Evolutionary conservation across 2,329 filamentous ascomycete genomes (phyloP), one percentile per base, ranked within the genome.

Genomic region (Helotiales sp.): DNA sequence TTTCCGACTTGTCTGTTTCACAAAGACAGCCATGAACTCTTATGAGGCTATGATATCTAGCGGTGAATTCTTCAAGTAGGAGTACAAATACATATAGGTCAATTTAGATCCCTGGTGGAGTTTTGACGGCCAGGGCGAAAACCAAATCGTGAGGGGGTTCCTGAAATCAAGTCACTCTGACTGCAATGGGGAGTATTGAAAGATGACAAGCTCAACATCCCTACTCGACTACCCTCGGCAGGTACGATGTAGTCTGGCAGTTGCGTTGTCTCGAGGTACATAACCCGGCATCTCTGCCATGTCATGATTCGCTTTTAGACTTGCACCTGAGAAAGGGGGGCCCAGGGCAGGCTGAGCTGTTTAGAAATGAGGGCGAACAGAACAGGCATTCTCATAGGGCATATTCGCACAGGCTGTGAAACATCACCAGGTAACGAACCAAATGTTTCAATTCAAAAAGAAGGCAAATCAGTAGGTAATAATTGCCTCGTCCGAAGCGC

Each of bases 381-480:
- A 32, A 40, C 40, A 10, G 54, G 32, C 30, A 37, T 2, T 37
- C 40, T 26, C 32, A 17, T 13, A 37, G 34, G 47, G 54, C 54
- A 57, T 20, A 57, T 34, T 57, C 28, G 22, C 52, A 55, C 52
- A 55, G 52, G 28, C 30, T 37, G 20, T 57, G 30, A 37, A 52
- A 52, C 49, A 30, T n/a, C 24, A 52, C 26, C 6, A 4, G 15
- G 11, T 22, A 32, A 11, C 3, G n/a, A n/a, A n/a, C n/a, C n/a
- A n/a, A n/a, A n/a, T n/a, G n/a, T n/a, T n/a, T n/a, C n/a, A n/a
- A 15, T 6, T 57, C 20, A 6, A 43, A 15, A 6, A 43, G 10
- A 34, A 22, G n/a, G n/a, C 30, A 37, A 57, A n/a, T n/a, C n/a
- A n/a, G n/a, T n/a, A n/a, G 54, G 54, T 32, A 57, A 57, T 24